Evolutionary conservation across 805 yeast species (phyloP).

Genomic region (Candida broadrunensis): DNA sequence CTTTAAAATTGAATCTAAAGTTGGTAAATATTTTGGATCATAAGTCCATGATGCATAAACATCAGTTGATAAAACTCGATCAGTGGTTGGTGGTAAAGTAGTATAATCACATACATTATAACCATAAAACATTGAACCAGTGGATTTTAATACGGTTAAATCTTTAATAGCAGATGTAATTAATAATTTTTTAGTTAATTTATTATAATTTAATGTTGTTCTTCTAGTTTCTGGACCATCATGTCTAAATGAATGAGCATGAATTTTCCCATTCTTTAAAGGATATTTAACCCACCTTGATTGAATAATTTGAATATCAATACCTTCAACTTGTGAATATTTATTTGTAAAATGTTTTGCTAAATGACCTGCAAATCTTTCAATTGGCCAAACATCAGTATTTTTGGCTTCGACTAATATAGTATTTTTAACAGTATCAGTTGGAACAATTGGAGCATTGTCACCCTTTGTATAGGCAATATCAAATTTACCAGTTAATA

Average conservation of each 20-base stretch:
- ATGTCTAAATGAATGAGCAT: slow-evolving; percentile 80
- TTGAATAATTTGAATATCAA: slow-evolving; percentile 66
- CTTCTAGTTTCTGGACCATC: slow-evolving; percentile 81
- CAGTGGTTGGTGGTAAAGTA: slow-evolving; percentile 76
- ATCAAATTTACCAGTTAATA: slow-evolving; percentile 78
- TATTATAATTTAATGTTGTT: slow-evolving; percentile 50
- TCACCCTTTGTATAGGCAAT: slow-evolving; percentile 83
- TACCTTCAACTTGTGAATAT: slow-evolving; percentile 74
- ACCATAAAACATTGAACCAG: slow-evolving; percentile 91
- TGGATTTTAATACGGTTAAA: slow-evolving; percentile 81
- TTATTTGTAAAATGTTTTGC: slow-evolving; percentile 77
- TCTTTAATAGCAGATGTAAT: slow-evolving; percentile 73
- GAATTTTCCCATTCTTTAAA: slow-evolving; percentile 65
- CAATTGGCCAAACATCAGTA: slow-evolving; percentile 86
- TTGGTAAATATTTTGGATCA: slow-evolving; percentile 47
- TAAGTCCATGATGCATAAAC: slow-evolving; percentile 72
- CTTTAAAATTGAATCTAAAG: slow-evolving; percentile 47
- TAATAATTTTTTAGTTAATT: slow-evolving; percentile 48
- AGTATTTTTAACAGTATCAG: slow-evolving; percentile 91
- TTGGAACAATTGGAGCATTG: slow-evolving; percentile 86
- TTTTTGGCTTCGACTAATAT: slow-evolving; percentile 78
- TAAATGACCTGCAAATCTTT: slow-evolving; percentile 81
- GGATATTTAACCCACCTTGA: slow-evolving; percentile 74
- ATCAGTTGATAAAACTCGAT: slow-evolving; percentile 86
- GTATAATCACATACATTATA: slow-evolving; percentile 86